These are phyloP conservation scores for Erysimum cheiri DNA, from an alignment of 441 rosid genomes.

Conservation along the genomic window DNA sequence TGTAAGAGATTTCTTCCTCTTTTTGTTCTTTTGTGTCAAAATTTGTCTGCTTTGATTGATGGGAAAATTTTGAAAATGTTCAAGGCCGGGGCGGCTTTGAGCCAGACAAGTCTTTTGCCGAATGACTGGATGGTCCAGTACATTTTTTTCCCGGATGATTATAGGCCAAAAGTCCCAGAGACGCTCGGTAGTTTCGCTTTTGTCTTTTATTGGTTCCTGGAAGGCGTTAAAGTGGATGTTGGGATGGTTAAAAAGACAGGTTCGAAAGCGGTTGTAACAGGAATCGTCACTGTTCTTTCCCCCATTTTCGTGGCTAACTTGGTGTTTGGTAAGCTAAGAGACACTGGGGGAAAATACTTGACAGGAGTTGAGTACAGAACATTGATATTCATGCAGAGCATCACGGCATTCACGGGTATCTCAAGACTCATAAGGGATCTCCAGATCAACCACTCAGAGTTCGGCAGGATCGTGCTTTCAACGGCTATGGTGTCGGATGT, in stretches of 20 bases:
- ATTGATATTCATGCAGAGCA: constrained; percentile 35
- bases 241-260: constrained; percentile 40
- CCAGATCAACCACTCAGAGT: constrained; percentile 60
- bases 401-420: constrained; percentile 56
- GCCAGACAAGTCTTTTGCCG: constrained; percentile 36
- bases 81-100: constrained; percentile 44
- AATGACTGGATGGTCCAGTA: constrained; percentile 6
- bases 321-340: constrained; percentile 26
- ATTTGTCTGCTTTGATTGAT: neutral
- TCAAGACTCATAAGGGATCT: constrained; percentile 57
- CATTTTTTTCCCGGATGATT: constrained; percentile 23
- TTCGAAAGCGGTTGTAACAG: constrained; percentile 43
- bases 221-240: constrained; percentile 61
- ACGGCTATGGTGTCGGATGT: constrained; percentile 48
- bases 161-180: constrained; percentile 31
- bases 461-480: constrained; percentile 59
- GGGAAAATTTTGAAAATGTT: neutral
- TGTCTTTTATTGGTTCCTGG: constrained; percentile 53
- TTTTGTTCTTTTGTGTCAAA: neutral
- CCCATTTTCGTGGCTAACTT: constrained; percentile 40
- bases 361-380: constrained; percentile 39
- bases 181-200: constrained; percentile 50
- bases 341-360: constrained; percentile 24
- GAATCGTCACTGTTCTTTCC: constrained; percentile 40
- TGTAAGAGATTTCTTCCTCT: constrained; percentile 17